These are phyloP conservation scores for Asparagopsis taxiformis DNA, from an alignment of 31 red algal species.

Conservation along the genomic window DNA sequence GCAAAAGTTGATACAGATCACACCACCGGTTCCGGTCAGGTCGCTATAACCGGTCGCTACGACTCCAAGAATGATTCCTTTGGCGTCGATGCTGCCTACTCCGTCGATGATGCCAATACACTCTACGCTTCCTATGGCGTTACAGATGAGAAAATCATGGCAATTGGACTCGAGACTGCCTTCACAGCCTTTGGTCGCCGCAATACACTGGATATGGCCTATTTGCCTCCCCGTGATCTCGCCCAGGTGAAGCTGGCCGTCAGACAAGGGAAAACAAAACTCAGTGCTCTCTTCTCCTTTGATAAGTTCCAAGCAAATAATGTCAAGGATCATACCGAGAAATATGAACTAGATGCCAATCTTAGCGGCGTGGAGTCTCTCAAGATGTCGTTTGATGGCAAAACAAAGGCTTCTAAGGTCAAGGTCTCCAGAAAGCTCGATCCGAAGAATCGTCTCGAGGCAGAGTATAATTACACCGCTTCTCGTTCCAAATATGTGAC, in stretches of 20 bases:
- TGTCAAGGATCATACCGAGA: conserved; percentile 26
- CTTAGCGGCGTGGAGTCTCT: conserved; percentile 47
- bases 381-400: conserved; percentile 58
- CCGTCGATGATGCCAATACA: conserved; percentile 29
- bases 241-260: conserved; percentile 46
- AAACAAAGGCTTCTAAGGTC: conserved; percentile 48
- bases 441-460: conserved; percentile 55
- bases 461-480: conserved; percentile 46
- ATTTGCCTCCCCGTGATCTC: conserved; percentile 48
- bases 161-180: conserved; percentile 59
- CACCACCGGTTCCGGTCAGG: conserved; percentile 36
- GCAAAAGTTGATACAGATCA: conserved; percentile 57
- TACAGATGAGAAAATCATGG: conserved; percentile 56
- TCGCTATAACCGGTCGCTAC: conserved; percentile 61
- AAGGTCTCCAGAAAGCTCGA: conserved; percentile 59
- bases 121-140: conserved; percentile 54
- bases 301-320: conserved; percentile 25
- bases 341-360: conserved; percentile 63
- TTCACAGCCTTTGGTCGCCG: conserved; percentile 38
- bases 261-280: conserved; percentile 39
- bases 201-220: conserved; percentile 41
- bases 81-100: conserved; percentile 51
- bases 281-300: conserved; percentile 32
- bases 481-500: conserved; percentile 22
- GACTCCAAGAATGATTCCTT: conserved; percentile 68